Percentiles rank a stretch among this genome's conserved stretches.
Conservation (phyloP, 2,329 filamentous ascomycete genomes). For the Xylariomycetidae sp. region DNA sequence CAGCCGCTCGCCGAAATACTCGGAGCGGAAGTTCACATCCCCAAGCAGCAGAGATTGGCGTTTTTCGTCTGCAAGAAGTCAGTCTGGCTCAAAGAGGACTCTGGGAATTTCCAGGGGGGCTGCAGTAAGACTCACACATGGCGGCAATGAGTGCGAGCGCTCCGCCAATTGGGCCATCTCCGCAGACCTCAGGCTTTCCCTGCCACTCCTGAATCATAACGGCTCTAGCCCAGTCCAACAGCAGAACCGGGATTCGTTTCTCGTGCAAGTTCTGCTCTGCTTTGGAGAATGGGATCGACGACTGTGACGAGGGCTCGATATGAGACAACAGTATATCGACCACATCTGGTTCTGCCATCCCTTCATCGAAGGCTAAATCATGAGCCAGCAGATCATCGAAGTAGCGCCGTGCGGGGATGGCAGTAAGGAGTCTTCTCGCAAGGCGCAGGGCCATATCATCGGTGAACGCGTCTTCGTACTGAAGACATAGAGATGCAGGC, state of each 20-base stretch:
- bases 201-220: slow-evolving; percentile 78
- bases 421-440: slow-evolving; percentile 52
- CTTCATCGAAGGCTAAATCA: slow-evolving; percentile 29
- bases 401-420: slow-evolving; percentile 46
- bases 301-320: slow-evolving; percentile 44
- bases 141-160: slow-evolving; percentile 68
- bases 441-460: slow-evolving; percentile 54
- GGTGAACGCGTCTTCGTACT: slow-evolving; percentile 58
- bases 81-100: slow-evolving; percentile 13
- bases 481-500: slow-evolving; percentile 44
- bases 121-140: slow-evolving; percentile 57
- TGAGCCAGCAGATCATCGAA: slow-evolving; percentile 40
- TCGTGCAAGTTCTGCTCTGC: slow-evolving; percentile 50
- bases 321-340: slow-evolving; percentile 45
- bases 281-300: slow-evolving; percentile 42
- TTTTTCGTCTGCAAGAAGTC: slow-evolving; percentile 47
- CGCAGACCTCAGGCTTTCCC: slow-evolving; percentile 62
- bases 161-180: slow-evolving; percentile 67
- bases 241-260: slow-evolving; percentile 48
- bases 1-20: slow-evolving; percentile 69
- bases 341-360: slow-evolving; percentile 32
- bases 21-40: slow-evolving; percentile 65
- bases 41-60: slow-evolving; percentile 58
- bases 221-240: slow-evolving; percentile 67
- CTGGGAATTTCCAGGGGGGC: too few relatives aligned